Base-by-base conservation (phyloP, 164 flowering plant genomes). In the Tinospora cordifolia region DNA sequence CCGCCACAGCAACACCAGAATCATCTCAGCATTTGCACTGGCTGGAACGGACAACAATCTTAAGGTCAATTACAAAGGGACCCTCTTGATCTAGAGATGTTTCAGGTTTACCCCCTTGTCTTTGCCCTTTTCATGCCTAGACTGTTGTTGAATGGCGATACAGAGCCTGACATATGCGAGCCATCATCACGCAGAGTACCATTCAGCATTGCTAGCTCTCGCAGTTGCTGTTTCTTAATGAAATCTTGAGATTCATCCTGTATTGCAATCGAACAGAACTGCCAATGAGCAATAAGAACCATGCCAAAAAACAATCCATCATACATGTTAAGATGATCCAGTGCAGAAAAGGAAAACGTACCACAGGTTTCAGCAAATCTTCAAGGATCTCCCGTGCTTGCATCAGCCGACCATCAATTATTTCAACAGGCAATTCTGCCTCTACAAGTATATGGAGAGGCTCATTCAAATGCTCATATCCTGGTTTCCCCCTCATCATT, bases 51-150 rank as follows among this genome's bases (percentile, higher is more conserved):
- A 39, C 62, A 10, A 62, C 12, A 63, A 76, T 70, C 34, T 64
- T 69, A 74, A 63, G 62, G 72, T 67, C 58, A 77, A 77, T 74
- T 75, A 68, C 74, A 69, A 69, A 65, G 69, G 25, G 19, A 68
- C 77, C 76, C 70, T 67, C 71, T 34, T 8, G 2, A 17, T 39
- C 17, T n/a, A 21, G 12, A 26, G 51, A 2, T 64, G 40, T 3
- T 62, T 15, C 36, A 54, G 24, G 27, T 27, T 83, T 74, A 91
- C 78, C 89, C 94, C 85, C 87, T 82, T 26, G 98, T 93, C 81
- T 93, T 93, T 51, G 98, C 98, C 81, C 98, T 90, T 81, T 93
- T 95, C 95, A 95, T 87, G 9, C 97, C 97, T 8, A 92, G 93
- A 81, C 96, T 92, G 89, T 87, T 88, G 75, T 92, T 78, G 85